phyloP scores from a whole-genome alignment of 306 rosid genomes.

The Mimosa bimucronata region DNA sequence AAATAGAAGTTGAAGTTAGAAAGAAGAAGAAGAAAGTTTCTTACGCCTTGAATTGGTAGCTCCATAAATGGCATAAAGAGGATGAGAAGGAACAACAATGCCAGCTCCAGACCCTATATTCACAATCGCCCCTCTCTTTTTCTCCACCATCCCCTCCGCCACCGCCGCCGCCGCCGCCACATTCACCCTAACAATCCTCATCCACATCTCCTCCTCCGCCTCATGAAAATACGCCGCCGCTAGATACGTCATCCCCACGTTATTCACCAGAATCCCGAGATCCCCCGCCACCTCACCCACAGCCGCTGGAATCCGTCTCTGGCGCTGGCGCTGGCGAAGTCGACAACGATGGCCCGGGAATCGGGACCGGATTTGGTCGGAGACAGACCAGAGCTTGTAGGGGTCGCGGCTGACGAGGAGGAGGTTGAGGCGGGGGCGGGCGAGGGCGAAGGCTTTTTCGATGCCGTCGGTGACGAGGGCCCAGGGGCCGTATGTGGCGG shows the following conservation, averaged over 20 bases:
- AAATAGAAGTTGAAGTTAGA: no score
- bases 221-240: constrained; percentile 63
- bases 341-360: constrained; percentile 50
- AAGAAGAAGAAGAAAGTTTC: not conserved
- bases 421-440: constrained; percentile 50
- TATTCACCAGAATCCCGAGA: constrained; percentile 63
- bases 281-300: constrained; percentile 47
- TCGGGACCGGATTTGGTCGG: constrained; percentile 38
- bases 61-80: constrained; percentile 74
- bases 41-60: constrained; percentile 94
- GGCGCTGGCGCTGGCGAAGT: constrained; percentile 50
- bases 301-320: constrained; percentile 32
- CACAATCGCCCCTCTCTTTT: constrained; percentile 69
- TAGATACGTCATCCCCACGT: constrained; percentile 73
- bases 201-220: constrained; percentile 66
- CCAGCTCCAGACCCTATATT: constrained; percentile 80
- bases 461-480: constrained; percentile 54
- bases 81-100: constrained; percentile 77
- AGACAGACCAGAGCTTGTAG: constrained; percentile 56
- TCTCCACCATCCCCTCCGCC: constrained; percentile 53
- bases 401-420: constrained; percentile 63
- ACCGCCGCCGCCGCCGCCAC: constrained; percentile 62
- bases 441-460: constrained; percentile 51
- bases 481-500: constrained; percentile 47
- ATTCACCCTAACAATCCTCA: constrained; percentile 66